Conservation (phyloP, 495 filamentous ascomycete species). For the Glarea lozoyensis region DNA sequence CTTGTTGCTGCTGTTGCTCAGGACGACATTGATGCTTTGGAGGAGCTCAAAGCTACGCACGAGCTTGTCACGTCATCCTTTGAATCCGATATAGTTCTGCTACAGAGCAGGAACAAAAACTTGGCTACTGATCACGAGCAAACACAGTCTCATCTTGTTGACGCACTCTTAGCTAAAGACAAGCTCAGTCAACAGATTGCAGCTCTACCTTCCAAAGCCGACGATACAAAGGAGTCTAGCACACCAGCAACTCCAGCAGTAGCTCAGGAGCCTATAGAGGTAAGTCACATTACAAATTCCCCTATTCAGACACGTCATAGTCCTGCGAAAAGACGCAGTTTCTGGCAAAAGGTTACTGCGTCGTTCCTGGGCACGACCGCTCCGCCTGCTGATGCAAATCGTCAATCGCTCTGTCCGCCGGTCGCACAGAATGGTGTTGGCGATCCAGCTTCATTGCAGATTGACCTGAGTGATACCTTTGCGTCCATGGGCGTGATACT, state of each 20-base stretch:
- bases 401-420: no score
- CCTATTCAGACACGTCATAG: no score
- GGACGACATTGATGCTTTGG: constrained; percentile 35
- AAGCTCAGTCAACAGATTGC: constrained; percentile 39
- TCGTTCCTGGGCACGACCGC: no score
- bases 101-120: constrained; percentile 31
- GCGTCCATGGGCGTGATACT: no score
- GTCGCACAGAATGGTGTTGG: no score
- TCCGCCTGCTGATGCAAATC: no score
- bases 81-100: constrained; percentile 38
- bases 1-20: constrained; percentile 36
- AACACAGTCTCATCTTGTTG: constrained; percentile 42
- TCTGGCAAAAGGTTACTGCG: no score
- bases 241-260: neutral
- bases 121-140: constrained; percentile 35
- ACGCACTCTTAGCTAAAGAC: constrained; percentile 42
- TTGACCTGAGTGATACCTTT: no score
- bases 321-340: no score
- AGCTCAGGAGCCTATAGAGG: constrained; percentile 12
- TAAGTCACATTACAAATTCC: no score
- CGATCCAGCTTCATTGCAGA: no score
- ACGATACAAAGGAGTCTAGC: constrained; percentile 3
- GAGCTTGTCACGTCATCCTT: constrained; percentile 42
- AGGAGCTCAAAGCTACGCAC: constrained; percentile 43
- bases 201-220: no score